Evolutionary conservation across 352 stramenopile species (phyloP), one percentile per base, ranked within the genome.

Genomic region (Pythium aquatile): DNA sequence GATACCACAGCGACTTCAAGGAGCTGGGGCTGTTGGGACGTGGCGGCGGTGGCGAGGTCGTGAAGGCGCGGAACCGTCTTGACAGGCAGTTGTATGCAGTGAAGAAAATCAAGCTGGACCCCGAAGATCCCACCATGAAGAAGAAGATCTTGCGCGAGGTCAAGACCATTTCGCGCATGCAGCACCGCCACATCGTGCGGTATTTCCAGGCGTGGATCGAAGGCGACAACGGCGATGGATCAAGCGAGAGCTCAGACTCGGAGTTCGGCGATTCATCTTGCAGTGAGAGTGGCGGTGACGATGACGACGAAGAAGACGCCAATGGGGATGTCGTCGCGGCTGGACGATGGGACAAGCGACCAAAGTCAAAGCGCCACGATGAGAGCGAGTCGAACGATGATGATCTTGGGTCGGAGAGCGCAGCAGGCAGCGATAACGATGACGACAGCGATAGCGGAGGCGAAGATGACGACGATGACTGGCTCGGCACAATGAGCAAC

Each of bases 81-180:
- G 87, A 96, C 58, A 71, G 86, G 37, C 87, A 94, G 58, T 65
- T 93, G 16, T 96, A 96, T 47, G 87, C 87, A 2, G 85, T 96
- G 11, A 96, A 96, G 71, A 93, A 93, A 57, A 73, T 96, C 0
- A 96, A 94, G 49, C 65, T 96, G 30, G 85, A 96, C 40, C 75
- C 87, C 0, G 79, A 94, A 7, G 87, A 96, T 58, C 87, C 88
- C 54, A 90, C 81, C 0, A 96, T 97, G 87, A 98, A 99, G 76
- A 93, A 93, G 78, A 98, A 98, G 61, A 89, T 99, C 30, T 59
- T 97, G 54, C 83, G 96, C 37, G 96, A 99, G 73, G 95, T 99
- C 20, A 98, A 96, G 56, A 98, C 93, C 1, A 98, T 99, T 86
- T 98, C 93, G 35, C 78, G 93, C 44, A 97, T 99, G 89, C 92